phyloP scores from a whole-genome alignment of 768 basidiomycete species.

The Crepidotus variabilis region DNA sequence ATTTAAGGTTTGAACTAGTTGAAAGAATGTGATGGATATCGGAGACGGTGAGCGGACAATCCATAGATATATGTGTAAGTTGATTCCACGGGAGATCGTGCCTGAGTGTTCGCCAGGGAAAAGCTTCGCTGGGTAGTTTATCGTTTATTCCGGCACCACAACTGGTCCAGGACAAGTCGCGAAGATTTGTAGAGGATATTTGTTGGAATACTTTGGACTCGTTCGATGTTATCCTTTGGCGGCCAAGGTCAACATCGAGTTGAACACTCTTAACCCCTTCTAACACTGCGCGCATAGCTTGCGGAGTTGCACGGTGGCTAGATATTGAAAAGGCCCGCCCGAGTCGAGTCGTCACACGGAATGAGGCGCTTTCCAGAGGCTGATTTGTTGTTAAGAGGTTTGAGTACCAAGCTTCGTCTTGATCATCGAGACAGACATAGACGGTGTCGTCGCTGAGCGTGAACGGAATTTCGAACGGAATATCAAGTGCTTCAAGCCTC shows the following conservation, averaged over 20 bases:
- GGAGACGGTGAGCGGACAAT: neutral
- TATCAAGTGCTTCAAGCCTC: neutral
- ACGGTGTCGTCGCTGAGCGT: neutral
- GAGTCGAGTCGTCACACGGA: neutral
- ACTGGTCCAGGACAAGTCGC: neutral
- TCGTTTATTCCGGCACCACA: neutral
- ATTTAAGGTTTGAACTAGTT: neutral
- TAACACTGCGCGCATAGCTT: neutral
- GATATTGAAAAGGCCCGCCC: neutral
- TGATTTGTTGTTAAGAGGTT: too few relatives aligned
- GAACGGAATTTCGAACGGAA: neutral
- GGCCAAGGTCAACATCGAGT: neutral
- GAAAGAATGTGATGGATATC: neutral
- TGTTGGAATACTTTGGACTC: neutral
- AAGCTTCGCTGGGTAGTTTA: neutral
- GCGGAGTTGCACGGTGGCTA: neutral
- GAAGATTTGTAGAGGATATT: neutral
- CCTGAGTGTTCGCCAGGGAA: conserved; percentile 2
- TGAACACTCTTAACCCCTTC: neutral
- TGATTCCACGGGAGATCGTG: neutral
- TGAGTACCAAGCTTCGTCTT: too few relatives aligned
- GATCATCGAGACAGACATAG: too few relatives aligned
- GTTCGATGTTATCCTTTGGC: neutral
- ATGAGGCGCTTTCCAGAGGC: too few relatives aligned
- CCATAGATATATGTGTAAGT: neutral